Conservation (phyloP, 305 asterid genomes). For the Nicotiana rustica region DNA sequence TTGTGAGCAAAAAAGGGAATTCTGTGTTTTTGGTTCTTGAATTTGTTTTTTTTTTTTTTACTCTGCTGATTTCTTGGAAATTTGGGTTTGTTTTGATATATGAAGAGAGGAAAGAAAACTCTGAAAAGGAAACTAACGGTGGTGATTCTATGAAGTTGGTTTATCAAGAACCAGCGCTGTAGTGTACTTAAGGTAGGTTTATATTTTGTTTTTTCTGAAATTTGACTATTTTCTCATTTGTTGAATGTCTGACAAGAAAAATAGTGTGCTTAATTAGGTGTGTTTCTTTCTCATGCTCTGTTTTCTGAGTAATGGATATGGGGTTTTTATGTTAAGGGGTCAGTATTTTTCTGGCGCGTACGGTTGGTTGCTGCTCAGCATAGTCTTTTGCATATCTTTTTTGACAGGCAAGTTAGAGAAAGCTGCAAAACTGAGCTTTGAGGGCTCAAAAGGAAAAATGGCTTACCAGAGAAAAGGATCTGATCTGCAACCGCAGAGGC, state of each 20-base stretch:
- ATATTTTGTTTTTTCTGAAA: not conserved
- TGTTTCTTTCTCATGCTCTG: constrained; percentile 12
- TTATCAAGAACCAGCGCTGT: not conserved
- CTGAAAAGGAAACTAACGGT: not conserved
- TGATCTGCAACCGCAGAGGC: constrained; percentile 77
- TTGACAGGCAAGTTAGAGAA: constrained; percentile 49
- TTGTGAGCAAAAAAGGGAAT: not conserved
- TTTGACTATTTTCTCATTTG: constrained; percentile 4
- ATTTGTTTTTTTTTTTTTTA: not conserved
- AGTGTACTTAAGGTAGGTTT: not conserved
- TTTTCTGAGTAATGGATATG: constrained; percentile 17
- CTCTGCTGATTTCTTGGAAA: not conserved
- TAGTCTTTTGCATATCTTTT: constrained; percentile 29
- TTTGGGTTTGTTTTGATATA: constrained; percentile 9
- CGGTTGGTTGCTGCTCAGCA: constrained; percentile 12
- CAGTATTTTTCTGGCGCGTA: not conserved
- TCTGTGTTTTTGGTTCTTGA: constrained; percentile 16
- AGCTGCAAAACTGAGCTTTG: constrained; percentile 35
- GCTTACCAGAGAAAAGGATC: constrained; percentile 93
- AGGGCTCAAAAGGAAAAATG: constrained; percentile 59
- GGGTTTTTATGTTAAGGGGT: not conserved
- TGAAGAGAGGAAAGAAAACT: not conserved
- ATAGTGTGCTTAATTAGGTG: not conserved
- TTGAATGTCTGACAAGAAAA: not conserved
- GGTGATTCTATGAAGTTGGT: not conserved